Base-by-base conservation (phyloP, 257 asterid species). In the Ocimum tenuiflorum region DNA sequence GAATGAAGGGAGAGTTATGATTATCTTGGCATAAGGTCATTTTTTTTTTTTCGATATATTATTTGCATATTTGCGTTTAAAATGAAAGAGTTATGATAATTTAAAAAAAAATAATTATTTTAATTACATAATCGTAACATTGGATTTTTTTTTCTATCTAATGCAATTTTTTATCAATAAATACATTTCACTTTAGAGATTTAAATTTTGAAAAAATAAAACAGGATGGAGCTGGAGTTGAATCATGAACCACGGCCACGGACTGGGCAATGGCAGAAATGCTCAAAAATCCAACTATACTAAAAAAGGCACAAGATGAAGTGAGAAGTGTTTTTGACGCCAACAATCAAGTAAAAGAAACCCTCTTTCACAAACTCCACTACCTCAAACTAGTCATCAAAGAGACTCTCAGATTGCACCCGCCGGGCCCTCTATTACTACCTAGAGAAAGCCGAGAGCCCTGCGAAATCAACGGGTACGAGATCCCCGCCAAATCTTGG, bases 251-350 rank as follows among this genome's bases (percentile, higher is more conserved):
- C 12, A 22, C 67, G 3, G 13, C 78, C 13, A n/a, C 36, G 0
- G 74, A 76, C 2, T 75, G 79, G 76, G 67, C 73, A 5, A 75
- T 75, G 72, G 60, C 61, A 3, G 79, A 75, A 51, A 10, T 75
- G 72, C 51, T 75, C 7, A 69, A 23, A 19, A 69, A 69, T 15
- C 78, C 74, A 0, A 19, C 46, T 0, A 7, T 73, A 1, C 3
- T 67, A 23, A 35, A 20, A 13, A 69, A 41, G 75, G 79, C 68
- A 1, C 77, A 72, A 65, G 62, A 47, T 0, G 77, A 72, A 36
- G 72, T 72, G 20, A 64, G 77, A 47, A n/a, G 6, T 2, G 22
- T 59, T 18, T 73, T 73, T 35, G 55, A 58, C 17, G 20, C 10
- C 20, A 55, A 41, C 11, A 8, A 13, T 1, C 5, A 0, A 2